Conservation (phyloP, 495 filamentous ascomycete genomes). For the Friedmanniomyces endolithicus region DNA sequence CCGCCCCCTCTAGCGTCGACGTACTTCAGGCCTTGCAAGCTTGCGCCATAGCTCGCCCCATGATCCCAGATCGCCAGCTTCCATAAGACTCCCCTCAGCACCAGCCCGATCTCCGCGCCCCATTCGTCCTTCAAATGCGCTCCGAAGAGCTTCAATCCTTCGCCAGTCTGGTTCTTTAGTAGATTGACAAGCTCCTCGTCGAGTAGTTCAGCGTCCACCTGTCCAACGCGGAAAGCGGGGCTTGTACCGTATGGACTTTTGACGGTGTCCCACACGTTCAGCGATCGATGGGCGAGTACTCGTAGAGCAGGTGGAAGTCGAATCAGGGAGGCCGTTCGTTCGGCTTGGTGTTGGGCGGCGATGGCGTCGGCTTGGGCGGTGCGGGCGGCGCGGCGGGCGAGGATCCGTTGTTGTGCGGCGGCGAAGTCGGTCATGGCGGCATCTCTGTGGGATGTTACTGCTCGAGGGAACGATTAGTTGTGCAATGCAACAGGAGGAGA, state of each 20-base stretch:
- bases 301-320: conserved; percentile 51
- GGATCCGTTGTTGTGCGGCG: conserved; percentile 70
- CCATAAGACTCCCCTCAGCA: conserved; percentile 69
- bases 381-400: conserved; percentile 61
- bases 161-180: conserved; percentile 74
- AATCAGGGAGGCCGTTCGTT: conserved; percentile 38
- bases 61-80: conserved; percentile 96
- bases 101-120: conserved; percentile 71
- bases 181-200: conserved; percentile 87
- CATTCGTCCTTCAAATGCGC: conserved; percentile 66
- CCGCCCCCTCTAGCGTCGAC: conserved; percentile 58
- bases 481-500: not conserved
- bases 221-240: conserved; percentile 85
- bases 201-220: conserved; percentile 90
- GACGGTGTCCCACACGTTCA: conserved; percentile 55
- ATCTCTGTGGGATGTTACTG: not conserved
- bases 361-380: conserved; percentile 53
- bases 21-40: conserved; percentile 80
- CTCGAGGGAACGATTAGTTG: not conserved
- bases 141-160: conserved; percentile 78
- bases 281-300: conserved; percentile 45
- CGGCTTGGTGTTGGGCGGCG: conserved; percentile 43
- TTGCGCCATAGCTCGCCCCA: conserved; percentile 85
- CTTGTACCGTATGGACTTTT: conserved; percentile 63
- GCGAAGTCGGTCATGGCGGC: conserved; percentile 52